Evolutionary conservation across 2,329 filamentous ascomycete genomes (phyloP).

Genomic region (Arthrobotrys sphaeroides): DNA sequence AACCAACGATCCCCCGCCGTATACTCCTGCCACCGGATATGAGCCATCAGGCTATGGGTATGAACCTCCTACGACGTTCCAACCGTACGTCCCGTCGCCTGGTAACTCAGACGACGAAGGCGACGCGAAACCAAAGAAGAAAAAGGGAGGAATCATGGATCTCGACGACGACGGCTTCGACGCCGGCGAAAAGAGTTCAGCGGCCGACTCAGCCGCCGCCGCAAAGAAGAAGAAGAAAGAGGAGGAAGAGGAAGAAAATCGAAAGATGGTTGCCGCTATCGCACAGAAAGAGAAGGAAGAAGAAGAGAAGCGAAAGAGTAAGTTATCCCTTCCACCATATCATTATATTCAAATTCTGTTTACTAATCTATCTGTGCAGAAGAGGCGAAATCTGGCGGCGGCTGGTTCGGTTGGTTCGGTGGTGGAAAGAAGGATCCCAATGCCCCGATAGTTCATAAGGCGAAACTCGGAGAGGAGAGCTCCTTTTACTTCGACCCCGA

Average conservation of each 20-base stretch:
- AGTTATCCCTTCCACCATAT: conserved; percentile 51
- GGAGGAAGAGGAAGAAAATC: conserved; percentile 79
- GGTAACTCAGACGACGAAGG: conserved; percentile 65
- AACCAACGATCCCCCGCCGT: conserved; percentile 57
- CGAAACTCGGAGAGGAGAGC: conserved; percentile 92
- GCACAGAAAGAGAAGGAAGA: conserved; percentile 72
- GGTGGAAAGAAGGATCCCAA: conserved; percentile 71
- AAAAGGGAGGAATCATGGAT: conserved; percentile 81
- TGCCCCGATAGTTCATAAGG: conserved; percentile 73
- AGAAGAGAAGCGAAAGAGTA: conserved; percentile 65
- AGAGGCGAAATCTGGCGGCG: conserved; percentile 64
- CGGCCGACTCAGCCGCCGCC: conserved; percentile 63
- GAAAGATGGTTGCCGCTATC: conserved; percentile 84
- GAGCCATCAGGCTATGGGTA: conserved; percentile 60
- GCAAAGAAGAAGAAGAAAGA: conserved; percentile 70
- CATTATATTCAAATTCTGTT: conserved; percentile 55
- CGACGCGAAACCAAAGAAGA: conserved; percentile 69
- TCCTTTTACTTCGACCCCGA: conserved; percentile 94
- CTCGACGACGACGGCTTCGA: conserved; percentile 74
- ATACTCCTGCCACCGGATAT: conserved; percentile 58
- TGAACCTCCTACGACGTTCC: conserved; percentile 65
- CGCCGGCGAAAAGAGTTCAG: neutral
- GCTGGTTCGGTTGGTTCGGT: conserved; percentile 88
- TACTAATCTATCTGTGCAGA: conserved; percentile 61
- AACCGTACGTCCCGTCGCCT: conserved; percentile 66